phyloP scores from a whole-genome alignment of 2,329 filamentous ascomycete species.

The Chaetoscypha palmicola region DNA sequence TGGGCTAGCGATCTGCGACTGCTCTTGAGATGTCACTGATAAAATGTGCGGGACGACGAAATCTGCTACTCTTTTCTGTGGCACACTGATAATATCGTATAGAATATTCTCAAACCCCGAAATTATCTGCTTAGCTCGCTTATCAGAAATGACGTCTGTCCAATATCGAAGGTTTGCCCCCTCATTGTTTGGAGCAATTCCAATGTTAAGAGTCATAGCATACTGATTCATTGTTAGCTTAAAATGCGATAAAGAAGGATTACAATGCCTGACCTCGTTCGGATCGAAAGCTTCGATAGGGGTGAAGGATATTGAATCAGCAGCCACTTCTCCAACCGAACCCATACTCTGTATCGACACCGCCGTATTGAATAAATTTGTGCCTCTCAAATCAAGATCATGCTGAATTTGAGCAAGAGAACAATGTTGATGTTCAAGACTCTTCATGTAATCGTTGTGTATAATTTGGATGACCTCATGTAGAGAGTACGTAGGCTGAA shows the following conservation, averaged over 20 bases:
- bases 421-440: slow-evolving; percentile 33
- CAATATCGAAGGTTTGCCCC: slow-evolving; percentile 29
- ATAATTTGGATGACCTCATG: slow-evolving; percentile 20
- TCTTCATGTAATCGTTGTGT: slow-evolving; percentile 30
- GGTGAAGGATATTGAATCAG: slow-evolving; percentile 8
- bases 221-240: slow-evolving; percentile 16
- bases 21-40: background rate
- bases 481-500: slow-evolving; percentile 23
- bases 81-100: slow-evolving; percentile 25
- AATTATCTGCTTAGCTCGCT: slow-evolving; percentile 34
- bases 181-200: slow-evolving; percentile 5
- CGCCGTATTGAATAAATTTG: slow-evolving; percentile 22
- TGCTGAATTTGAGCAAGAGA: slow-evolving; percentile 38
- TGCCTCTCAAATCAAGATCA: slow-evolving; percentile 9
- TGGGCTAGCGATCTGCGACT: no score
- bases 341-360: slow-evolving; percentile 14
- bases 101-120: slow-evolving; percentile 33
- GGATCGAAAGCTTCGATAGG: slow-evolving; percentile 11
- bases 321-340: background rate
- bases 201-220: slow-evolving; percentile 31
- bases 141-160: slow-evolving; percentile 34
- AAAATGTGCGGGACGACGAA: background rate
- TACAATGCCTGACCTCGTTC: slow-evolving; percentile 8
- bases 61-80: slow-evolving; percentile 8
- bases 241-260: background rate